A percentile compares a stretch with the other conserved stretches of the same genome.
Conservation (phyloP, 768 basidiomycete species). For the Amylocystis lapponica region DNA sequence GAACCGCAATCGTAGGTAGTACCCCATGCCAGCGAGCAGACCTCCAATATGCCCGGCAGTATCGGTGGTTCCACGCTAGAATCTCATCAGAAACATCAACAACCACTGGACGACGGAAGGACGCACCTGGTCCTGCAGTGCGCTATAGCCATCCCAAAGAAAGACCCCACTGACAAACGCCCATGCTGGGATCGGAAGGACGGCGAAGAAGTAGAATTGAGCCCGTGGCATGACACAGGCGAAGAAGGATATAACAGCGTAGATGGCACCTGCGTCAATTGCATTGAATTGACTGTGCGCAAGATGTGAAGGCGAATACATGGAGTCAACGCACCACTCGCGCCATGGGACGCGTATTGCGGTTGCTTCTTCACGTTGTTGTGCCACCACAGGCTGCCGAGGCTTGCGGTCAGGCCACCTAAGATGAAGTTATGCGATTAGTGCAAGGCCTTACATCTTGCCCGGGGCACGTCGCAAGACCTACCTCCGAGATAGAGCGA, state of each 20-base stretch:
- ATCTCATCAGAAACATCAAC: too few relatives aligned
- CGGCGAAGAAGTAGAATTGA: constrained; percentile 66
- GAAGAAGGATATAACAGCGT: constrained; percentile 63
- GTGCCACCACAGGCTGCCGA: constrained; percentile 46
- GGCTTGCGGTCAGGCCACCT: constrained; percentile 58
- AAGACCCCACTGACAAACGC: constrained; percentile 63
- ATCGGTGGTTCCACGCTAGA: constrained; percentile 48
- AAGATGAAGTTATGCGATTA: too few relatives aligned
- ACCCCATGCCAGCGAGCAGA: constrained; percentile 53
- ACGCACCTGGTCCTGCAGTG: constrained; percentile 30
- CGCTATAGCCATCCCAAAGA: constrained; percentile 45
- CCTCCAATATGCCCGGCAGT: constrained; percentile 69
- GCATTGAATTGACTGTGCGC: background rate
- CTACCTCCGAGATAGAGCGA: constrained; percentile 68
- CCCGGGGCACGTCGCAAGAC: too few relatives aligned
- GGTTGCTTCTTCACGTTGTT: constrained; percentile 18
- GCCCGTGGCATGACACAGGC: constrained; percentile 64
- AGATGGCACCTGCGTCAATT: constrained; percentile 53
- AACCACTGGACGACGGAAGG: too few relatives aligned
- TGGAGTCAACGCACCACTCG: constrained; percentile 52
- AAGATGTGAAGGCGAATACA: background rate
- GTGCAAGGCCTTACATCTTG: too few relatives aligned
- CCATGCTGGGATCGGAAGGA: constrained; percentile 81
- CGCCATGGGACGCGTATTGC: constrained; percentile 46
- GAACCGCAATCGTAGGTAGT: constrained; percentile 29